Evolutionary conservation across 257 asterid genomes (phyloP).

Genomic region (Solanum sparsipilum): DNA sequence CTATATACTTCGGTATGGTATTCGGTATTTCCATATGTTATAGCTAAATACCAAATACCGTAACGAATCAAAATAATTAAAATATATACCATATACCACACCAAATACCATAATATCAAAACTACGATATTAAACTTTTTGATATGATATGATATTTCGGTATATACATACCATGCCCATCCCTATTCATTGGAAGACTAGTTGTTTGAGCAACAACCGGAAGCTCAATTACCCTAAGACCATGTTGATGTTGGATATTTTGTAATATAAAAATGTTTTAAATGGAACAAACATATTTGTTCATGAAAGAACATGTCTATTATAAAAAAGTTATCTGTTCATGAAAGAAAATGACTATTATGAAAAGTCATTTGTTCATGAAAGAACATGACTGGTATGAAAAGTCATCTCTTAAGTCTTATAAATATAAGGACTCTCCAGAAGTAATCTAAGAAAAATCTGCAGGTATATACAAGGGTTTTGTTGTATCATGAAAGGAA

Average conservation of each 20-base stretch:
- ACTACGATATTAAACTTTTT: rapidly evolving
- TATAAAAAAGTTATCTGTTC: no score
- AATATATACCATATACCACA: background rate
- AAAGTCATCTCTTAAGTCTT: background rate
- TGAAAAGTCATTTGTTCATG: background rate
- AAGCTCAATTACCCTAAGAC: background rate
- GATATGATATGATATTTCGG: background rate
- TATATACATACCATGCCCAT: background rate
- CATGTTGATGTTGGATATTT: background rate
- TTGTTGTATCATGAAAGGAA: background rate
- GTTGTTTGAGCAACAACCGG: background rate
- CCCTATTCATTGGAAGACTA: background rate
- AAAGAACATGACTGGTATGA: background rate
- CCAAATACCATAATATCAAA: background rate
- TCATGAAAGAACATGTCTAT: background rate
- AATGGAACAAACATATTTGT: no score
- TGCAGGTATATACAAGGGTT: no score
- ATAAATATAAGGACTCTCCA: background rate
- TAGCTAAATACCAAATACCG: background rate
- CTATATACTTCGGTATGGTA: background rate
- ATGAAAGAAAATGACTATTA: background rate
- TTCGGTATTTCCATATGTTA: background rate
- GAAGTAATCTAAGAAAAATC: background rate
- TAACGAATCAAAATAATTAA: no score
- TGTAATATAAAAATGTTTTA: no score